Conservation (phyloP, 345 rosid genomes). For the Lepidium africanum region DNA sequence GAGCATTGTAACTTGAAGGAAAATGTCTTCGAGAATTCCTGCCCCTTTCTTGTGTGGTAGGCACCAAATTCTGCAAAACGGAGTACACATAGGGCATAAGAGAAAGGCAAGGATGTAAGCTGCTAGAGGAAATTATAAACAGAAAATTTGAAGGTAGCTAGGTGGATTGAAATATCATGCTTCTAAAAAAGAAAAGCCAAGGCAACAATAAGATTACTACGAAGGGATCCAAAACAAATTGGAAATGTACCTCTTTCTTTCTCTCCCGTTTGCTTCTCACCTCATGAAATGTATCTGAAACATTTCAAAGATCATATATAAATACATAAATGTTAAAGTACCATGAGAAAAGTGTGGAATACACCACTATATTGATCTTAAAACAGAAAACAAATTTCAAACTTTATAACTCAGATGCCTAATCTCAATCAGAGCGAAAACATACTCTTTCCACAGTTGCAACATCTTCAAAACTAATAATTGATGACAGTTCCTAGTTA, state of each 20-base stretch:
- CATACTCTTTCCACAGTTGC: background rate
- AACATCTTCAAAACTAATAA: background rate
- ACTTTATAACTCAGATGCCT: background rate
- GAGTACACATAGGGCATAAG: background rate
- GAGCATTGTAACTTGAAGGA: constrained; percentile 28
- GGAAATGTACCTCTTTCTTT: constrained; percentile 55
- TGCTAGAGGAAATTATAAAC: background rate
- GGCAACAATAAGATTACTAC: background rate
- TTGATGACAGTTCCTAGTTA: background rate
- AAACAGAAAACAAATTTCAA: background rate
- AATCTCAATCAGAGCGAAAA: background rate
- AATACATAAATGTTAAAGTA: background rate
- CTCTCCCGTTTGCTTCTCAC: constrained; percentile 61
- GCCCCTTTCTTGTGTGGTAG: constrained; percentile 34
- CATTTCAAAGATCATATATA: background rate
- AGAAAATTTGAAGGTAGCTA: background rate
- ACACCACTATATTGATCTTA: background rate
- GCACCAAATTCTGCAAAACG: constrained; percentile 32
- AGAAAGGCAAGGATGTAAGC: background rate
- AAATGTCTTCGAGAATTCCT: constrained; percentile 44
- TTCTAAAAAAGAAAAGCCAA: background rate
- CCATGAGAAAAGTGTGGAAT: background rate
- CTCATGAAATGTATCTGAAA: constrained; percentile 86
- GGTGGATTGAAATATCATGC: background rate
- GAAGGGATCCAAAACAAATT: background rate